A percentile compares a stretch with the other conserved stretches of the same genome.
These are phyloP conservation scores for Hemisphaericaspora lyxosophila DNA, from an alignment of 1,139 yeast genomes.

Conservation along the genomic window DNA sequence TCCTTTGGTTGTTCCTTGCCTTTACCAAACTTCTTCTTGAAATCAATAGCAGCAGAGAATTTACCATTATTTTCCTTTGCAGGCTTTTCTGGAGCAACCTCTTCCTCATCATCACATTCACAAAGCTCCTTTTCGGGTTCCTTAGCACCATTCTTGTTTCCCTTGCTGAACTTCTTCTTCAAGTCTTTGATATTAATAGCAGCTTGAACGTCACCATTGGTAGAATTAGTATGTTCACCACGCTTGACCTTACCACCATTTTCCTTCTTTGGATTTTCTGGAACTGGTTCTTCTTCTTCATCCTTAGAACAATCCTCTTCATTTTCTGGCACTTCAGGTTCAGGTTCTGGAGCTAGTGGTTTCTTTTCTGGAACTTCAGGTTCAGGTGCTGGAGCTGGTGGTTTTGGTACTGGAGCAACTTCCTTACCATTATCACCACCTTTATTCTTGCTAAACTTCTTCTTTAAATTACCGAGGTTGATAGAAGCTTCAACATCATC, in stretches of 20 bases:
- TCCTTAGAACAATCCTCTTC: background rate
- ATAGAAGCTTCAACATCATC: no score
- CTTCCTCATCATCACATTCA: background rate
- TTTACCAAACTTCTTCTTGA: conserved; percentile 5
- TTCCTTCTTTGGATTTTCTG: background rate
- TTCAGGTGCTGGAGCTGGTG: background rate
- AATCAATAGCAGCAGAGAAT: background rate
- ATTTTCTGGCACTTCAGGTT: no score
- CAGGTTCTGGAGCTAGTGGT: background rate
- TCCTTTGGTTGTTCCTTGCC: conserved; percentile 3
- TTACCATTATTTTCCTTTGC: background rate
- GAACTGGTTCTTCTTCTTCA: background rate
- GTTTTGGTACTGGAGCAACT: background rate
- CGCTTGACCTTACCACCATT: background rate
- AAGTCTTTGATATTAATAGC: background rate
- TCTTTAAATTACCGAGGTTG: no score
- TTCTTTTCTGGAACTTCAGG: no score
- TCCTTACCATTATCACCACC: background rate
- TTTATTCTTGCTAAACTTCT: background rate
- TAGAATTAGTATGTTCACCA: no score
- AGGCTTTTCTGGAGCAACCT: background rate
- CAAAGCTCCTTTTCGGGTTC: background rate
- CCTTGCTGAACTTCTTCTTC: conserved; percentile 5
- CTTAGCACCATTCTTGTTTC: background rate
- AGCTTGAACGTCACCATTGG: background rate